phyloP scores from a whole-genome alignment of 352 stramenopile species.

The Globisporangium emineosum region DNA sequence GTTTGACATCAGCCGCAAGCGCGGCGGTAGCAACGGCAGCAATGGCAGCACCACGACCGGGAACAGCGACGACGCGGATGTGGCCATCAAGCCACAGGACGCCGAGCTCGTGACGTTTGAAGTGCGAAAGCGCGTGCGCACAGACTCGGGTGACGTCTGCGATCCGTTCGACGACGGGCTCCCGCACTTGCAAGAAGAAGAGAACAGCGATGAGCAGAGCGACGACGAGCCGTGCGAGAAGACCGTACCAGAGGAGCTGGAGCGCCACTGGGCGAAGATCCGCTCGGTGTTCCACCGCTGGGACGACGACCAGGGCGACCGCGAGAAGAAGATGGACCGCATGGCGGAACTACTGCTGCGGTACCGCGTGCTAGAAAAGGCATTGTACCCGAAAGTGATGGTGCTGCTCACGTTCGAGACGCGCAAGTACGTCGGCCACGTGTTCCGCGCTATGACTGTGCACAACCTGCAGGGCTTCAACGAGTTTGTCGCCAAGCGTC shows the following conservation, averaged over 20 bases:
- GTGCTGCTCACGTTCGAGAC: conserved; percentile 75
- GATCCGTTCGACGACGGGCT: conserved; percentile 19
- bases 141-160: conserved; percentile 30
- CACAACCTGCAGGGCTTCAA: conserved; percentile 66
- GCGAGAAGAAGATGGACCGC: conserved; percentile 77
- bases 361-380: conserved; percentile 71
- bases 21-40: conserved; percentile 13
- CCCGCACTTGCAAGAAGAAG: conserved; percentile 33
- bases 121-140: conserved; percentile 17
- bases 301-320: conserved; percentile 66
- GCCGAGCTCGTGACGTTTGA: conserved; percentile 8
- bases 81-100: conserved; percentile 2
- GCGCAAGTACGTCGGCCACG: conserved; percentile 75
- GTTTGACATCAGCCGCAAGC: conserved; percentile 24
- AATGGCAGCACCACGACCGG: neutral
- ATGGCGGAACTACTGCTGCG: conserved; percentile 74
- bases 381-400: conserved; percentile 68
- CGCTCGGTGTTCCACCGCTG: conserved; percentile 71
- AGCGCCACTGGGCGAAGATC: conserved; percentile 74
- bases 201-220: conserved; percentile 48
- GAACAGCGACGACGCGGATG: conserved; percentile 11
- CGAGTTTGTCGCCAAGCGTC: conserved; percentile 50
- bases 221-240: conserved; percentile 58
- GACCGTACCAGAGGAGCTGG: conserved; percentile 69
- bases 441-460: conserved; percentile 76